Evolutionary conservation across 352 stramenopile genomes (phyloP).

Genomic region (Hyphochytrium catenoides): DNA sequence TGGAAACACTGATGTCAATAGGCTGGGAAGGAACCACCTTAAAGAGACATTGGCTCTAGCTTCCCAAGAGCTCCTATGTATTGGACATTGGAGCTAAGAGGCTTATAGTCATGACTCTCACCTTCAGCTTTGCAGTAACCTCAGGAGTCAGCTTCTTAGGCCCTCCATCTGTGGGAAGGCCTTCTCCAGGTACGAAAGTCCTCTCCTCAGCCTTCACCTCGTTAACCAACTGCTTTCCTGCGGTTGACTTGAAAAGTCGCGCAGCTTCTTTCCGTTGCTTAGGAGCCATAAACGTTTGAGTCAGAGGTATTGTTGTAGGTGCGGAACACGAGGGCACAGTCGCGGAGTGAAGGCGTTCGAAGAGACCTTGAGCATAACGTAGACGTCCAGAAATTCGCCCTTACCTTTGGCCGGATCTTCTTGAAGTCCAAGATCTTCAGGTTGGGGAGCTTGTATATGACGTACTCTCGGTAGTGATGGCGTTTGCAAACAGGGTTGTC

Average conservation of each 20-base stretch:
- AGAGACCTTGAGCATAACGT: background rate
- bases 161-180: background rate
- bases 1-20: conserved; percentile 7
- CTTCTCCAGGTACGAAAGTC: background rate
- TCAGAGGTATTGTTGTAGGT: no score
- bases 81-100: background rate
- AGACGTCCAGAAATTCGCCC: background rate
- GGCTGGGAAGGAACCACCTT: background rate
- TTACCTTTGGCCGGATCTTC: conserved; percentile 36
- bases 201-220: conserved; percentile 1
- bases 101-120: conserved; percentile 2
- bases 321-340: background rate
- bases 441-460: conserved; percentile 65
- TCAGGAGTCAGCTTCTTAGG: background rate
- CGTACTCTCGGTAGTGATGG: conserved; percentile 74
- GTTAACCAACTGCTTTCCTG: conserved; percentile 29
- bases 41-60: no score
- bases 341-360: background rate
- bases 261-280: conserved; percentile 43
- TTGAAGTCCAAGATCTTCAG: conserved; percentile 60
- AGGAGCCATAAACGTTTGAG: conserved; percentile 3
- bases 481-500: conserved; percentile 69
- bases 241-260: conserved; percentile 40
- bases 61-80: background rate
- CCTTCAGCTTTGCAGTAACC: background rate